Evolutionary conservation across 257 asterid species (phyloP).

Genomic region (Solanum corneliomulleri): DNA sequence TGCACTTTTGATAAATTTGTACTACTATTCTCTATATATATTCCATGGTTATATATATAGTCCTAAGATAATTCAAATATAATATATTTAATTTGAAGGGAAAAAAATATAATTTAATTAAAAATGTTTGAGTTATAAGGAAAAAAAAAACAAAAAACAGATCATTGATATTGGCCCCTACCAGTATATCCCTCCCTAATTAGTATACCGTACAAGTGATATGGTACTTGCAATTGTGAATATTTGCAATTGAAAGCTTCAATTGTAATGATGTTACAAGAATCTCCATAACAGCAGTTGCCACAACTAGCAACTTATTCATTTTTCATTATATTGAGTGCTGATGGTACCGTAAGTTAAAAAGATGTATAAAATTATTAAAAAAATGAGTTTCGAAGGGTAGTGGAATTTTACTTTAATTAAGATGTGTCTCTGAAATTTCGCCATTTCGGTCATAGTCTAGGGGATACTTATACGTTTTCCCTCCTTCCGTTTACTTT

Average conservation of each 20-base stretch:
- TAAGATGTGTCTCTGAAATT: too few relatives aligned
- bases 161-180: not conserved
- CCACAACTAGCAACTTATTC: not conserved
- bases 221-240: not conserved
- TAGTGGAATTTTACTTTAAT: too few relatives aligned
- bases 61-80: not conserved
- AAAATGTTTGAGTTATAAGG: not conserved
- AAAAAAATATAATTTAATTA: not conserved
- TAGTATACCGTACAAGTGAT: not conserved
- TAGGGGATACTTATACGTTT: too few relatives aligned
- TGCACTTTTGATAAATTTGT: not conserved
- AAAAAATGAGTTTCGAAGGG: too few relatives aligned
- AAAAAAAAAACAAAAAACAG: too few relatives aligned
- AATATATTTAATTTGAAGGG: not conserved
- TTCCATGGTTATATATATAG: not conserved
- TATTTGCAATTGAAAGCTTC: not conserved
- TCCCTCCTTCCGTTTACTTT: too few relatives aligned
- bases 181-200: not conserved
- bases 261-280: not conserved
- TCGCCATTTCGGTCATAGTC: accelerated
- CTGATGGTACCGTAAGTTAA: not conserved
- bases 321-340: not conserved
- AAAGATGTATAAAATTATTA: too few relatives aligned
- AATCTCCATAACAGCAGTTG: not conserved
- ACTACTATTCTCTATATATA: not conserved